Base-by-base conservation (phyloP, 23 red algal genomes). In the Agarophyton chilense region DNA sequence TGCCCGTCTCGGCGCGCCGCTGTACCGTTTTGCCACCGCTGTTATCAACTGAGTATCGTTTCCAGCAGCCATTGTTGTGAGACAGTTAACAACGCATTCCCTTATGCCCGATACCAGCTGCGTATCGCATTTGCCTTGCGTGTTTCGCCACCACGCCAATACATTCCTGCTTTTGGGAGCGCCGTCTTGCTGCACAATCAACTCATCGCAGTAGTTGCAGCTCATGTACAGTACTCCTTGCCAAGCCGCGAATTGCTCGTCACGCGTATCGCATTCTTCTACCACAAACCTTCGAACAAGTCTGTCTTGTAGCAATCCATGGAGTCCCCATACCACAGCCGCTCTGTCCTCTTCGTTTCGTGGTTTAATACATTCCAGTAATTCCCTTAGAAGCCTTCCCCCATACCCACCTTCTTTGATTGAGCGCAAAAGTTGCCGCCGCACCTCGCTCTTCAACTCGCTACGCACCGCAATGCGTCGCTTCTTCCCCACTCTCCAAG, bases 171-270 rank as follows among this genome's bases (percentile, higher is more conserved):
- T 65, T 29, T 65, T 65, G 9, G 29, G 29, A 18, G 2, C 40
- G 19, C 11, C 41, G 10, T 49, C 24, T 25, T 74, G 38, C 25
- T 49, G 40, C 13, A 74, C 6, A 5, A 13, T 4, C 43, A 74
- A 35, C 0, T 4, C 39, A 0, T 25, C 68, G 68, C 38, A 43
- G 36, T 74, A 33, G 40, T 9, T 47, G 40, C 40, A 21, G 40
- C 68, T 26, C 68, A 74, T 13, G 68, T 74, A 74, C 68, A 74
- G 21, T 39, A 74, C 68, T 1, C 68, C 68, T 38, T 74, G 40
- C 68, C 68, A 74, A 19, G 68, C 68, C 8, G 40, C 68, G 47
- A 74, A 74, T 33, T 74, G 38, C 43, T 74, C 68, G 0, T 74
- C 68, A 19, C 12, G 11, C 38, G 47, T 21, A 19, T 74, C 40